Base-by-base conservation (phyloP, 2,329 filamentous ascomycete species). In the Didymella lethalis region DNA sequence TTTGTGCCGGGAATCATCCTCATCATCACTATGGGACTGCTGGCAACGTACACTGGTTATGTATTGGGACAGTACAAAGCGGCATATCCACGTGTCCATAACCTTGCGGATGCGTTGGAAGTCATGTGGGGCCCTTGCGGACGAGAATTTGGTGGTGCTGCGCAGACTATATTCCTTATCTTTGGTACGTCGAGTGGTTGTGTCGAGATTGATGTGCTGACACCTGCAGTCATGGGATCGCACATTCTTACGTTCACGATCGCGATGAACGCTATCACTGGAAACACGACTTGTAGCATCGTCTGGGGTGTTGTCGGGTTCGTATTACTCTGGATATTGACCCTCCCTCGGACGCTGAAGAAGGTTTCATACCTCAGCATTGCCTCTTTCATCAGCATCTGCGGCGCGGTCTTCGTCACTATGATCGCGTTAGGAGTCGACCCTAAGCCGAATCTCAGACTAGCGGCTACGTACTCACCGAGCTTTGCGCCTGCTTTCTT, bases 181-280 rank as follows among this genome's bases (percentile, higher is more conserved):
- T 89, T 91, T 76, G 83, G 88, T 67, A 86, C 88, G 75, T 49
- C 18, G 10, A 23, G 14, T 10, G 12, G 3, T 10, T 7, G 7
- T 32, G 1, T 23, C 16, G 20, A n/a, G 31, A 23, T 28, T 10
- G 18, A 45, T 32, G 16, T 16, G 23, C 49, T 58, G 25, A 58
- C 32, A 5, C n/a, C 3, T 46, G 7, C 29, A 58, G 56, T 58
- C 12, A 58, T 58, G 56, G 86, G 85, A 41, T 88, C 87, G n/a
- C 89, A 91, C 75, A 82, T 89, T 57, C 78, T 90, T 63, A 89
- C 88, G 0, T 90, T 90, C 65, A 85, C 83, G 34, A 88, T 90
- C 65, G 88, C 87, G 66, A 85, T 90, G 75, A 85, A 86, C 66
- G 85, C 82, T 48, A 79, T 91, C 41, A 86, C 86, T 4, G 73